Conservation (phyloP, 78 protist species). For the slime mould (Dictyostelium discoideum) region DNA sequence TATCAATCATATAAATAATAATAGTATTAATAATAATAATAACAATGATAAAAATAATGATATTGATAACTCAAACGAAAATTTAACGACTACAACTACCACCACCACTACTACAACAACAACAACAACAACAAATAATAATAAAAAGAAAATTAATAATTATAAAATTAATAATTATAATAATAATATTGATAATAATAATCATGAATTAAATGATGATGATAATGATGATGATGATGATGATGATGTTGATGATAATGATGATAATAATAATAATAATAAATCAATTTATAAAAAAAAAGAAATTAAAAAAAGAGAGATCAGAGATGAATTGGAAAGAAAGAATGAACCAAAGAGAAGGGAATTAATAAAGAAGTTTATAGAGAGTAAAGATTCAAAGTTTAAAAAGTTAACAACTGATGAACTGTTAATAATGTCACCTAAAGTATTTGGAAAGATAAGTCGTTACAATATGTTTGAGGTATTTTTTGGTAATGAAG, state of each 20-base stretch:
- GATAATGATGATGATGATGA: background rate
- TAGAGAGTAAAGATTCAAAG: background rate
- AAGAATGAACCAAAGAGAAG: background rate
- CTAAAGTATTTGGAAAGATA: background rate
- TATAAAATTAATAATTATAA: too few species aligned
- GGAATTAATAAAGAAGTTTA: background rate
- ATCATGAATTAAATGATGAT: background rate
- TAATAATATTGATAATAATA: too few species aligned
- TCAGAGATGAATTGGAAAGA: background rate
- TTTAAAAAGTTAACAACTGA: background rate
- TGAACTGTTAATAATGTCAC: background rate
- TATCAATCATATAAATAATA: too few species aligned
- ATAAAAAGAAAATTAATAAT: too few species aligned
- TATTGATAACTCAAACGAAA: background rate
- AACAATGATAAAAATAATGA: too few species aligned
- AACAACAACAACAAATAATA: background rate
- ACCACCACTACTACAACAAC: background rate
- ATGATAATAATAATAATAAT: too few species aligned
- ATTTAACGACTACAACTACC: background rate
- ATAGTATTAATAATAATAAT: too few species aligned
- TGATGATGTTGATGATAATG: too few species aligned
- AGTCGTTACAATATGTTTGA: conserved; percentile 1
- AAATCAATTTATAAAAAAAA: background rate
- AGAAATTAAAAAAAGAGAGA: background rate
- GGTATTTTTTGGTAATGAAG: background rate